Evolutionary conservation across 1,284 basidiomycete genomes (phyloP), one percentile per base, ranked within the genome.

Genomic region (Rhodotorula sp.): DNA sequence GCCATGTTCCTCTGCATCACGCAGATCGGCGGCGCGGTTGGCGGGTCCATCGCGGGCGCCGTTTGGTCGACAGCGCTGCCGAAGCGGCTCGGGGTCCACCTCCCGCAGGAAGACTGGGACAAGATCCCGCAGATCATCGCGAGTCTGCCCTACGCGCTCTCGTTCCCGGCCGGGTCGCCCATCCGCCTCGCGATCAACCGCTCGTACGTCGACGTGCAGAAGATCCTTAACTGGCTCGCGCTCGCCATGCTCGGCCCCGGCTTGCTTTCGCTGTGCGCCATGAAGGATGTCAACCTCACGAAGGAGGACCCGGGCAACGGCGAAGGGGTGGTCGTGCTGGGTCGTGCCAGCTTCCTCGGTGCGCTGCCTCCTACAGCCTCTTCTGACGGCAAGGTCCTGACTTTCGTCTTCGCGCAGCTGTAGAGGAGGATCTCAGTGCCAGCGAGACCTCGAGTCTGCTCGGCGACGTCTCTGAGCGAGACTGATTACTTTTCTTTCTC

Each of bases 1-100:
- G 78, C 79, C 34, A 73, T 79, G 49, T 78, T 80, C 65, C 66
- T 80, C 61, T 80, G 77, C 16, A 78, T 79, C 61, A 79, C 79
- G 3, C 78, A 79, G 41, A 75, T 80, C 49, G 79, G 78, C 41
- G 79, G 79, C 13, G 79, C 79, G 10, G 77, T 79, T 27, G 79
- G 79, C n/a, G 77, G 78, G 4, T 77, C 77, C 17, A 65, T 74
- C 25, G 76, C 79, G 10, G 79, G 79, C 7, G 74, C 75, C n/a
- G 66, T 80, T 16, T 80, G 79, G 79, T 78, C 76, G 27, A 77
- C 79, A 0, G 60, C 69, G 23, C 67, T 78, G 19, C 77, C 77
- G 23, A 46, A n/a, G 5, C 73, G 70, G n/a, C 74, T 79, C 4
- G 27, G 41, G 17, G 12, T 27, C 7, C 66, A 78, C 63, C 72